phyloP scores from a whole-genome alignment of 148 eudicot genomes.

The Vaccinium darrowii region DNA sequence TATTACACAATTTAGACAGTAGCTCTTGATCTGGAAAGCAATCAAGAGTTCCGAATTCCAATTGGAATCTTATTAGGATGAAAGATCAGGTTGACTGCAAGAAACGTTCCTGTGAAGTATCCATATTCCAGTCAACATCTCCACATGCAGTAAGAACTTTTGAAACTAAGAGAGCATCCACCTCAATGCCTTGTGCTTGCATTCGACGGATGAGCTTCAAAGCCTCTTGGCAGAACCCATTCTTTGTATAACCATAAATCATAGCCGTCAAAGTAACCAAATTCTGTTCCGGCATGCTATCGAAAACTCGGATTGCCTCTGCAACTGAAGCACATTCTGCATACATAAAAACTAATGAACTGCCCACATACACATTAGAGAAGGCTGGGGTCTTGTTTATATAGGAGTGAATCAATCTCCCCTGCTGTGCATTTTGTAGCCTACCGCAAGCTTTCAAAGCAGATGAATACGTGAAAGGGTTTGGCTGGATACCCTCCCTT shows the following conservation, averaged over 20 bases:
- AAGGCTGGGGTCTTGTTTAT: conserved; percentile 57
- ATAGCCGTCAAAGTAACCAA: conserved; percentile 77
- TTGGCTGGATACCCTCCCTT: conserved; percentile 75
- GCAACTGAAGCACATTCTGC: conserved; percentile 22
- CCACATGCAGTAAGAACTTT: conserved; percentile 82
- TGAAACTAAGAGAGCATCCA: conserved; percentile 60
- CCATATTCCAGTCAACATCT: conserved; percentile 50
- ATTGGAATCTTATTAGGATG: background rate
- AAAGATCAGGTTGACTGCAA: conserved; percentile 32
- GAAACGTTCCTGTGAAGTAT: conserved; percentile 26
- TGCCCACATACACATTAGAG: conserved; percentile 69
- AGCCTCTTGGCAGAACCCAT: conserved; percentile 73
- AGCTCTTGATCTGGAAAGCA: background rate
- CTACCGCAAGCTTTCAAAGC: conserved; percentile 86
- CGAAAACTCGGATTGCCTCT: conserved; percentile 73
- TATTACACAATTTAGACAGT: background rate
- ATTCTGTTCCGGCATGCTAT: conserved; percentile 70
- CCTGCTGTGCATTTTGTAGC: conserved; percentile 55
- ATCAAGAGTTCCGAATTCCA: background rate
- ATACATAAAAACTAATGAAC: conserved; percentile 80
- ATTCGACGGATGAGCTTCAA: conserved; percentile 75
- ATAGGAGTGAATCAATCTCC: conserved; percentile 68
- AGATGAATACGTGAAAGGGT: conserved; percentile 78
- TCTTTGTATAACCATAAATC: conserved; percentile 71
- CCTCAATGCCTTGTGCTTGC: conserved; percentile 70